phyloP scores from a whole-genome alignment of 768 basidiomycete genomes.

The Grammothele lineata region DNA sequence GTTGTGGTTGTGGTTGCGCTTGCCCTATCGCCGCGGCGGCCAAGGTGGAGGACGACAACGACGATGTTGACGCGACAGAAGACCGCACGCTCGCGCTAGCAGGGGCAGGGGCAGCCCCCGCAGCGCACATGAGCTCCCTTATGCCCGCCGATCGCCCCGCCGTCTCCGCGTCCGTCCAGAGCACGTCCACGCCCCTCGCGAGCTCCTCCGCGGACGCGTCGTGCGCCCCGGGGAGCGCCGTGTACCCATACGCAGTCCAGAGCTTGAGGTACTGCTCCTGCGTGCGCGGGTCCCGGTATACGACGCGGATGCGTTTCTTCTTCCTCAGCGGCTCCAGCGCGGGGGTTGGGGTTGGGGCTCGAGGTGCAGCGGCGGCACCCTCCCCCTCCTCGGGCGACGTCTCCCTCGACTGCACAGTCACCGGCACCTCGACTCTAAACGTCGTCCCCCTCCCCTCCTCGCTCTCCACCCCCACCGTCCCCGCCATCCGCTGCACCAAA shows the following conservation, averaged over 20 bases:
- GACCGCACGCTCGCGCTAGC: too few species aligned
- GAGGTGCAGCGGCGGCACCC: too few species aligned
- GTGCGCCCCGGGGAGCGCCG: neutral
- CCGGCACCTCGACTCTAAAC: constrained; percentile 24
- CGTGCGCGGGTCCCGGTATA: constrained; percentile 20
- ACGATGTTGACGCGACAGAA: too few species aligned
- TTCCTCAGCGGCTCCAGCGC: too few species aligned
- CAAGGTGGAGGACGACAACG: too few species aligned
- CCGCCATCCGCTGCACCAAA: constrained; percentile 26
- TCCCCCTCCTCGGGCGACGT: constrained; percentile 7
- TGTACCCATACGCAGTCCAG: constrained; percentile 17
- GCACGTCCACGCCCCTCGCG: constrained; percentile 13
- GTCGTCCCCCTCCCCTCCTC: constrained; percentile 22
- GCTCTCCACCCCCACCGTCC: constrained; percentile 24
- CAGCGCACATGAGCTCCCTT: constrained; percentile 11
- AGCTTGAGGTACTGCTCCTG: constrained; percentile 19
- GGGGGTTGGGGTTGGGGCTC: too few species aligned
- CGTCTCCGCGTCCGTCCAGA: constrained; percentile 24
- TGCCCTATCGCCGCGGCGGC: too few species aligned
- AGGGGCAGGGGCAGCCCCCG: neutral
- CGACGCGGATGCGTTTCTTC: constrained; percentile 14
- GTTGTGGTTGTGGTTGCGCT: too few species aligned
- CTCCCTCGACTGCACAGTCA: constrained; percentile 11
- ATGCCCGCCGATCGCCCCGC: constrained; percentile 13
- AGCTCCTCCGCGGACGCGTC: constrained; percentile 9